phyloP scores from a whole-genome alignment of 352 stramenopile genomes.

The Halophytophthora batemanensis region DNA sequence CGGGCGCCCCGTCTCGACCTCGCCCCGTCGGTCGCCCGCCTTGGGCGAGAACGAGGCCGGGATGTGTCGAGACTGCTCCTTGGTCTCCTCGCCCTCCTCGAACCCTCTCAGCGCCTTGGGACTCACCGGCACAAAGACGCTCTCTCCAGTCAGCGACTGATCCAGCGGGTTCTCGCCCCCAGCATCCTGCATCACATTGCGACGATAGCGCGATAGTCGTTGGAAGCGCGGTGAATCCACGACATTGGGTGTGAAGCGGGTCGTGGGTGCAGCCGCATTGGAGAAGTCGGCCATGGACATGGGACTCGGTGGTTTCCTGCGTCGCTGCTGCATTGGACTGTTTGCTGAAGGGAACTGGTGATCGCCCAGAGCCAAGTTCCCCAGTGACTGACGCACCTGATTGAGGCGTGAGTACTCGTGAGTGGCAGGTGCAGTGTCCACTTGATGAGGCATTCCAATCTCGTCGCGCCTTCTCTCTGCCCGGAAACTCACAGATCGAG shows the following conservation, averaged over 20 bases:
- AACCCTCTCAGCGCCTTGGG: constrained; percentile 12
- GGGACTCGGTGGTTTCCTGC: constrained; percentile 33
- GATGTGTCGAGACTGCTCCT: constrained; percentile 21
- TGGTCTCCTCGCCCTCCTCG: constrained; percentile 8
- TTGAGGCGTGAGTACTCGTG: constrained; percentile 22
- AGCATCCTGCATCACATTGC: constrained; percentile 8
- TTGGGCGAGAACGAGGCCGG: constrained; percentile 36
- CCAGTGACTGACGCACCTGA: constrained; percentile 24
- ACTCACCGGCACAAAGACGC: constrained; percentile 62
- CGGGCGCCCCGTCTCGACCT: constrained; percentile 7
- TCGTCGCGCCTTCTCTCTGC: constrained; percentile 1
- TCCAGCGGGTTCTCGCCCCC: constrained; percentile 40
- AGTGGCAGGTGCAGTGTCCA: constrained; percentile 6
- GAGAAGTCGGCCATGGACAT: constrained; percentile 74
- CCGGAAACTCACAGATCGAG: constrained; percentile 16
- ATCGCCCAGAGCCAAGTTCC: constrained; percentile 19
- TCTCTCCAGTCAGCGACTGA: constrained; percentile 63
- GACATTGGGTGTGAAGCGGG: constrained; percentile 16
- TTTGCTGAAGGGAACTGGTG: constrained; percentile 10
- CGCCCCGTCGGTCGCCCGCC: constrained; percentile 10
- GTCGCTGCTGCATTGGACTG: constrained; percentile 10
- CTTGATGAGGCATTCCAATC: constrained; percentile 3
- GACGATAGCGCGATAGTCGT: constrained; percentile 34
- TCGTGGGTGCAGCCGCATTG: constrained; percentile 17
- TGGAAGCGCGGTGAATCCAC: constrained; percentile 42